phyloP scores from a whole-genome alignment of 768 basidiomycete species.

The Russula sp. region DNA sequence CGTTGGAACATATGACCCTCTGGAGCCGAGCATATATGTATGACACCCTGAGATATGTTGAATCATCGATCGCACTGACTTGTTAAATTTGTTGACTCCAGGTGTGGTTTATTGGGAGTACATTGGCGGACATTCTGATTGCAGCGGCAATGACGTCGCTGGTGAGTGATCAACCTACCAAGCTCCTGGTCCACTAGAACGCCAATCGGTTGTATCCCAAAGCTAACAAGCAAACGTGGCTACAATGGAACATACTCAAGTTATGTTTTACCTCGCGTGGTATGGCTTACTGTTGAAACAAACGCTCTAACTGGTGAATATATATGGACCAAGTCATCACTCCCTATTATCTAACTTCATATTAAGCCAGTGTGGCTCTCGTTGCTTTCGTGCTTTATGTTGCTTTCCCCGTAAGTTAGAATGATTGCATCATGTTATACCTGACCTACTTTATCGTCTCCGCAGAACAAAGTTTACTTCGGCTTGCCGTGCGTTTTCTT shows the following conservation, averaged over 20 bases:
- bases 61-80: not conserved
- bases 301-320: constrained; percentile 21
- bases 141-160: constrained; percentile 9
- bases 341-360: not conserved
- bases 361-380: constrained; percentile 8
- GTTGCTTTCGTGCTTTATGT: constrained; percentile 8
- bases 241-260: not conserved
- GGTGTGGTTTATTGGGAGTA: constrained; percentile 10
- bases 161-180: not conserved
- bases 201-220: not conserved
- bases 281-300: constrained; percentile 26
- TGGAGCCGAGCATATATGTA: not conserved
- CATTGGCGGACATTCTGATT: constrained; percentile 12
- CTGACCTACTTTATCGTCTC: not conserved
- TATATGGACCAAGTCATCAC: not conserved
- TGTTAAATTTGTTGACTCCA: not conserved
- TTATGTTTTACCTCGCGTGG: constrained; percentile 21
- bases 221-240: not conserved
- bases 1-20: not conserved
- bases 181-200: too few relatives aligned
- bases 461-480: constrained; percentile 13
- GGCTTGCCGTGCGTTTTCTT: not conserved
- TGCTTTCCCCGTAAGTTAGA: constrained; percentile 13
- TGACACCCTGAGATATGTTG: not conserved
- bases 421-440: too few relatives aligned